Conservation (phyloP, 345 rosid species). For the Passiflora organensis region DNA sequence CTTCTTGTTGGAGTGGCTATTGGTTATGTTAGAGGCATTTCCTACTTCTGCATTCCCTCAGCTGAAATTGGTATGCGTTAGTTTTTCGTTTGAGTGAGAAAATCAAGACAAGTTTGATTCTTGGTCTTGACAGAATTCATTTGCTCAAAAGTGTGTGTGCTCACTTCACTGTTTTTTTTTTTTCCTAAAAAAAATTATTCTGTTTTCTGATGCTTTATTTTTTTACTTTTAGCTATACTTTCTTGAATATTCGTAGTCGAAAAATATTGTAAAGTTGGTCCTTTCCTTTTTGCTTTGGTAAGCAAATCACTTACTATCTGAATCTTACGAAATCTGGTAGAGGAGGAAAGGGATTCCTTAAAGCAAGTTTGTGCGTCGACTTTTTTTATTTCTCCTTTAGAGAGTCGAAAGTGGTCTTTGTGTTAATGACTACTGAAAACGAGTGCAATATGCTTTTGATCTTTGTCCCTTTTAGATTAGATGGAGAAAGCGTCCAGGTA, state of each 20-base stretch:
- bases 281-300: background rate
- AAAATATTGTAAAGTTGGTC: too few relatives aligned
- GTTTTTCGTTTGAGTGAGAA: background rate
- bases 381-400: background rate
- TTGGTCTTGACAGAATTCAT: conserved; percentile 12
- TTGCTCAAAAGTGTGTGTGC: background rate
- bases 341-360: background rate
- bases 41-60: conserved; percentile 18
- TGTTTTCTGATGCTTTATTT: too few relatives aligned
- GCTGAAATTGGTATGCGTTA: conserved; percentile 17
- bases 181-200: too few relatives aligned
- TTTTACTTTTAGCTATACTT: background rate
- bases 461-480: conserved; percentile 6
- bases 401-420: background rate
- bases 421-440: conserved; percentile 8
- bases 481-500: background rate
- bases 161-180: background rate
- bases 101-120: conserved; percentile 14
- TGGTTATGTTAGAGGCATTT: conserved; percentile 13
- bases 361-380: background rate
- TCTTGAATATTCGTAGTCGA: too few relatives aligned
- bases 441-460: conserved; percentile 5
- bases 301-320: conserved; percentile 11
- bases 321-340: background rate
- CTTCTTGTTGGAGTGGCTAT: background rate